Conservation (phyloP, 768 basidiomycete species). For the Paxillus rubicundulus region DNA sequence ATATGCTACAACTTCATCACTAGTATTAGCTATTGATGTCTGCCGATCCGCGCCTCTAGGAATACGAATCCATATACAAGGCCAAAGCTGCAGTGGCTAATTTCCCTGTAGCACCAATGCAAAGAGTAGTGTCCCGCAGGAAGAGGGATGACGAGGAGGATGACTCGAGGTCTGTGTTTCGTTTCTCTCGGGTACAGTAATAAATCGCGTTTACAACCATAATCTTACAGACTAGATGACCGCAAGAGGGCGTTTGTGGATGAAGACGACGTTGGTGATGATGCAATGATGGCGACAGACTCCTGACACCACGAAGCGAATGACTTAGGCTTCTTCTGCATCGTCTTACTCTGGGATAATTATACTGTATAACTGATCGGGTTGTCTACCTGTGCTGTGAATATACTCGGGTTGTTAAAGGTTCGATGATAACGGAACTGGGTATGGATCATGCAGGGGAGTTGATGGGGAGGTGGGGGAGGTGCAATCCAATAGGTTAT, state of each 20-base stretch:
- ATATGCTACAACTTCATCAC: background rate
- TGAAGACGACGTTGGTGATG: conserved; percentile 27
- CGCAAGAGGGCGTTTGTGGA: conserved; percentile 42
- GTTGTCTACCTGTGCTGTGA: conserved; percentile 14
- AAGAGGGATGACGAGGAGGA: conserved; percentile 78
- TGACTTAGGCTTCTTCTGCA: background rate
- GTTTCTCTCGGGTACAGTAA: background rate
- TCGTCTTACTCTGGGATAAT: conserved; percentile 11
- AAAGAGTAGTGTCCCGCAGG: conserved; percentile 50
- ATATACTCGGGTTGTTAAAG: conserved; percentile 9
- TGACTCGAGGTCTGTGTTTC: conserved; percentile 40
- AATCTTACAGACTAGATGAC: conserved; percentile 36
- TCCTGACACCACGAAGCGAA: conserved; percentile 10
- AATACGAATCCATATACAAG: conserved; percentile 90
- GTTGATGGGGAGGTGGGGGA: background rate
- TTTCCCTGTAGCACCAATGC: conserved; percentile 44
- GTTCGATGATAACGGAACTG: background rate
- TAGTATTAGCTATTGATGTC: conserved; percentile 1
- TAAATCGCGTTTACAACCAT: background rate
- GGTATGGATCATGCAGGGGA: conserved; percentile 12
- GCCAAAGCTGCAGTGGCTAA: conserved; percentile 68
- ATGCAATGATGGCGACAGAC: conserved; percentile 36
- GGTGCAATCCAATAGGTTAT: conserved; percentile 33
- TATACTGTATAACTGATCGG: conserved; percentile 24
- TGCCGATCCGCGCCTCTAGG: conserved; percentile 42